These are phyloP conservation scores for Eudorina sp. DNA, from an alignment of 139 green algal species.

Conservation along the genomic window DNA sequence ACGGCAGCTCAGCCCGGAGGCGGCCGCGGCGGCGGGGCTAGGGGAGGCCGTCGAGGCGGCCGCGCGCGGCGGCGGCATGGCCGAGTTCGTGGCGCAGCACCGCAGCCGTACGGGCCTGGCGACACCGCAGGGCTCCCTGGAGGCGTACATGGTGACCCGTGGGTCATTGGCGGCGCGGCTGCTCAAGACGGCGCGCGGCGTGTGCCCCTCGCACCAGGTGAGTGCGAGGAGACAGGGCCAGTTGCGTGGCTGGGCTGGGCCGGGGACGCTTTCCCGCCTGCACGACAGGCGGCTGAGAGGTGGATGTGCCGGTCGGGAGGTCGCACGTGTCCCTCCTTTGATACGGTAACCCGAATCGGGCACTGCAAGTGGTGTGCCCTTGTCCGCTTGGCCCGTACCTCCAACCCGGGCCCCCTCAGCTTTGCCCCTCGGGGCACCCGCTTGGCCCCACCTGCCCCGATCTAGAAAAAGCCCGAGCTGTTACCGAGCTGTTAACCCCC, in stretches of 20 bases:
- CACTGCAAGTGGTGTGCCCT: too few species aligned
- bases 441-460: too few species aligned
- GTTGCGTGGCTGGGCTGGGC: not conserved
- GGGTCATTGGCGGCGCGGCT: slow-evolving; percentile 59
- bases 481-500: too few species aligned
- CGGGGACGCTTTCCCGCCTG: too few species aligned
- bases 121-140: slow-evolving; percentile 48
- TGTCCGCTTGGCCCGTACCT: too few species aligned
- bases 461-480: too few species aligned
- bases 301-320: too few species aligned
- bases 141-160: slow-evolving; percentile 64
- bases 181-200: slow-evolving; percentile 57
- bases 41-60: not conserved
- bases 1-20: not conserved
- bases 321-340: too few species aligned
- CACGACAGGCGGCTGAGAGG: too few species aligned
- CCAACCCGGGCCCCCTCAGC: too few species aligned
- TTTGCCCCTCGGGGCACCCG: too few species aligned
- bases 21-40: slow-evolving; percentile 3
- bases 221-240: not conserved
- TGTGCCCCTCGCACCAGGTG: slow-evolving; percentile 34
- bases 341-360: too few species aligned
- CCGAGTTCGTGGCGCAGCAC: not conserved
- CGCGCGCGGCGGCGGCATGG: not conserved
- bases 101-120: slow-evolving; percentile 52